Evolutionary conservation across 179 eudicot genomes (phyloP).

Genomic region (Vitellaria paradoxa): DNA sequence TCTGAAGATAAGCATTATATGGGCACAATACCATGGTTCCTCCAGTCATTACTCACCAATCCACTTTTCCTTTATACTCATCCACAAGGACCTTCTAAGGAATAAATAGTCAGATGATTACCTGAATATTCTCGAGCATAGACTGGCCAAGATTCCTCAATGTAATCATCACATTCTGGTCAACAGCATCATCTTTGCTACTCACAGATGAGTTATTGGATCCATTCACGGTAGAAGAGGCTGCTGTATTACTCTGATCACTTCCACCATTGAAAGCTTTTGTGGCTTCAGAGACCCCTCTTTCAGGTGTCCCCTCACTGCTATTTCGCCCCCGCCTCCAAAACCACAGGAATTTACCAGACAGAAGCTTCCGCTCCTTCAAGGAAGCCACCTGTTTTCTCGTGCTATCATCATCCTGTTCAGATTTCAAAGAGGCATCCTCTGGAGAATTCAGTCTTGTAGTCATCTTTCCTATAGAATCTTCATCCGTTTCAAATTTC

Average conservation of each 20-base stretch:
- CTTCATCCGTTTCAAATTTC: slow-evolving; percentile 2
- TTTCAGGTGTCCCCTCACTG: slow-evolving; percentile 57
- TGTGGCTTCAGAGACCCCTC: slow-evolving; percentile 34
- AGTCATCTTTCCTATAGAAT: slow-evolving; percentile 2
- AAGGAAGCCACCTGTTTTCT: slow-evolving; percentile 23
- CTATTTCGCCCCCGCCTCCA: slow-evolving; percentile 65
- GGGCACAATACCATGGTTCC: too few relatives aligned
- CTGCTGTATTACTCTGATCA: slow-evolving; percentile 25
- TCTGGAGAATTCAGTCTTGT: slow-evolving; percentile 8
- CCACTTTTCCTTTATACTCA: not conserved
- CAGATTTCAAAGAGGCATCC: slow-evolving; percentile 26
- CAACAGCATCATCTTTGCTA: slow-evolving; percentile 52
- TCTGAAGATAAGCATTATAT: too few relatives aligned
- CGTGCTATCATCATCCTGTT: slow-evolving; percentile 23
- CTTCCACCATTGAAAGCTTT: slow-evolving; percentile 29
- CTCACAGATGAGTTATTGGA: slow-evolving; percentile 20
- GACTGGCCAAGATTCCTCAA: slow-evolving; percentile 80
- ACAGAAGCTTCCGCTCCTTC: slow-evolving; percentile 46
- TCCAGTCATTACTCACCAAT: not conserved
- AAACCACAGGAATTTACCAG: slow-evolving; percentile 80
- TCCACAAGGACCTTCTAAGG: not conserved
- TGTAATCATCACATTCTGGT: slow-evolving; percentile 58
- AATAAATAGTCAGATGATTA: slow-evolving; percentile 25
- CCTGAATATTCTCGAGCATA: slow-evolving; percentile 96
- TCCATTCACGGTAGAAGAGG: slow-evolving; percentile 28